Evolutionary conservation across 257 asterid species (phyloP).

Genomic region (Capsicum pubescens): DNA sequence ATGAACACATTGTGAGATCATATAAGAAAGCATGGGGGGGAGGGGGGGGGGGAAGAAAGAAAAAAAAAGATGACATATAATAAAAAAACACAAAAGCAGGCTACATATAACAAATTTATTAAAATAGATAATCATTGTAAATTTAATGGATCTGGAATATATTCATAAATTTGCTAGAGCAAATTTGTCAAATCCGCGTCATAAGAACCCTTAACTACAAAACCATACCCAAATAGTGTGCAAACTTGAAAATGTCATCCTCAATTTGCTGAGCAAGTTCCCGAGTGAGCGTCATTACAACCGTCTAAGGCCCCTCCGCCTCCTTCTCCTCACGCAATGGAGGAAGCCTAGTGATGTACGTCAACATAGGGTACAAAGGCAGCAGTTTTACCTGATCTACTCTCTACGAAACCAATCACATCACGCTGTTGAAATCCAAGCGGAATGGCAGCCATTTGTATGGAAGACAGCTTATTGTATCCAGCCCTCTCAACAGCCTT

Average conservation of each 20-base stretch:
- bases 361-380: constrained; percentile 72
- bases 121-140: too few species aligned
- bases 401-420: constrained; percentile 58
- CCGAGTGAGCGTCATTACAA: constrained; percentile 24
- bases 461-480: constrained; percentile 55
- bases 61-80: too few species aligned
- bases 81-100: too few species aligned
- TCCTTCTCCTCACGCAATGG: constrained; percentile 55
- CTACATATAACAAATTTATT: too few species aligned
- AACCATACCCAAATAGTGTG: constrained; percentile 50
- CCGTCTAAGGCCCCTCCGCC: constrained; percentile 36
- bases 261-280: constrained; percentile 25
- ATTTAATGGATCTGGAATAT: too few species aligned
- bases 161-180: too few species aligned
- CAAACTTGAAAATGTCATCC: constrained; percentile 44
- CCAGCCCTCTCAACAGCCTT: constrained; percentile 61
- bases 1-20: too few species aligned
- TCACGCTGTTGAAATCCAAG: constrained; percentile 33
- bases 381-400: constrained; percentile 69
- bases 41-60: too few species aligned
- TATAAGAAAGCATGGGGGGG: too few species aligned
- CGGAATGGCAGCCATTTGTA: constrained; percentile 46
- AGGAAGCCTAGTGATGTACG: constrained; percentile 59
- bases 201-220: too few species aligned
- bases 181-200: too few species aligned